phyloP scores from a whole-genome alignment of 2,329 filamentous ascomycete genomes.

The Fusarium gaditjirri region DNA sequence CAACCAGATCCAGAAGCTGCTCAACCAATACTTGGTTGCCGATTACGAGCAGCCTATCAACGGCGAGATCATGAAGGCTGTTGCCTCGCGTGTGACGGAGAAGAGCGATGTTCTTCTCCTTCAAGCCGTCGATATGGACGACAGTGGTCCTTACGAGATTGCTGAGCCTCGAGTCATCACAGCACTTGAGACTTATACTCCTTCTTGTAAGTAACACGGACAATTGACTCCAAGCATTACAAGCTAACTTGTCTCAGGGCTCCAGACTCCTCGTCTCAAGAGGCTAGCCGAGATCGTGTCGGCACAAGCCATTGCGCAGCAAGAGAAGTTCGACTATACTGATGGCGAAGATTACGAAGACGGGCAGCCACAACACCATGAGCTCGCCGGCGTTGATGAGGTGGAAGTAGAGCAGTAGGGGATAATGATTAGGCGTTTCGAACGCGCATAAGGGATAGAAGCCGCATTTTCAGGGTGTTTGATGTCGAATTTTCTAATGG shows the following conservation, averaged over 20 bases:
- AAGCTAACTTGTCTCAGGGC: slow-evolving; percentile 67
- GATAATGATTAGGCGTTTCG: slow-evolving; percentile 41
- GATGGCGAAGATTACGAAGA: slow-evolving; percentile 58
- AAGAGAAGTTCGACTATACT: slow-evolving; percentile 79
- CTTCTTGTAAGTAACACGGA: slow-evolving; percentile 77
- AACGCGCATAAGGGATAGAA: slow-evolving; percentile 46
- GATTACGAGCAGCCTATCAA: slow-evolving; percentile 99
- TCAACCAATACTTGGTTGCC: slow-evolving; percentile 98
- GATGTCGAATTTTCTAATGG: slow-evolving; percentile 44
- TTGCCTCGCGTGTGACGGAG: slow-evolving; percentile 95
- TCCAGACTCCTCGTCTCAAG: slow-evolving; percentile 95
- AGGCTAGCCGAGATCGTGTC: slow-evolving; percentile 98
- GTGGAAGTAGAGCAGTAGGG: slow-evolving; percentile 48
- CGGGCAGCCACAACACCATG: slow-evolving; percentile 57
- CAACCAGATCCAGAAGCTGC: slow-evolving; percentile 98
- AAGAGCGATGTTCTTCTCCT: slow-evolving; percentile 97
- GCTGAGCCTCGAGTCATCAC: slow-evolving; percentile 96
- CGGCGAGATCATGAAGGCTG: slow-evolving; percentile 99
- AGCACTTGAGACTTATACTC: slow-evolving; percentile 96
- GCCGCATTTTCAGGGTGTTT: slow-evolving; percentile 46
- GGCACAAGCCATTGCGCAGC: slow-evolving; percentile 93
- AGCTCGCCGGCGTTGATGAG: slow-evolving; percentile 64
- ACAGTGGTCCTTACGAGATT: slow-evolving; percentile 98
- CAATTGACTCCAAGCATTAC: too few species aligned
- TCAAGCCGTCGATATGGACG: slow-evolving; percentile 97